These are phyloP conservation scores for Colletotrichum acutatum DNA, from an alignment of 2,329 filamentous ascomycete species.

Conservation along the genomic window DNA sequence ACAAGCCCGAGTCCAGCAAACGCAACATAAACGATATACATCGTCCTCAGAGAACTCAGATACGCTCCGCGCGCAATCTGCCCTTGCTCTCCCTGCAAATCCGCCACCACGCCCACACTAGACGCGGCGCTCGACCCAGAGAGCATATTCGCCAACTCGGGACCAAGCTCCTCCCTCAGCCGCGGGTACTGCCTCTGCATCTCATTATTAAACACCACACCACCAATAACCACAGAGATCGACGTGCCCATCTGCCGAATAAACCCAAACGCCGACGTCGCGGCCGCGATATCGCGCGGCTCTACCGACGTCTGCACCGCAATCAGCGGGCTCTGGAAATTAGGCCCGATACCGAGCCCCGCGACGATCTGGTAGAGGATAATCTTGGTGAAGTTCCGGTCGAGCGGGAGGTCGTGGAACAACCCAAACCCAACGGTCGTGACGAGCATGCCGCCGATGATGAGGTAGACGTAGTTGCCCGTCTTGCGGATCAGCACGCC, in stretches of 20 bases:
- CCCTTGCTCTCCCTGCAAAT: constrained; percentile 58
- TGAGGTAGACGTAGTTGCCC: constrained; percentile 66
- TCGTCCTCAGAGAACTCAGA: constrained; percentile 60
- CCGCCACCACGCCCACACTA: constrained; percentile 67
- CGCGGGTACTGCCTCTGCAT: constrained; percentile 52
- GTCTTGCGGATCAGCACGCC: constrained; percentile 61
- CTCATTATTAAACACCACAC: constrained; percentile 48
- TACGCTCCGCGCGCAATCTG: constrained; percentile 57
- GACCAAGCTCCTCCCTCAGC: constrained; percentile 62
- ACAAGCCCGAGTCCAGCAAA: constrained; percentile 60
- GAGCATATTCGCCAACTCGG: constrained; percentile 60
- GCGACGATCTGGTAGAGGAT: constrained; percentile 67
- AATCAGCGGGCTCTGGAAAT: constrained; percentile 72
- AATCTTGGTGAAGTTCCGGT: constrained; percentile 58
- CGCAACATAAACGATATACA: constrained; percentile 68
- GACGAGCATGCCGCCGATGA: constrained; percentile 63
- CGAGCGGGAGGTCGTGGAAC: constrained; percentile 65
- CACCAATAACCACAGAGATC: constrained; percentile 68
- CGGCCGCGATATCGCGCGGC: constrained; percentile 69
- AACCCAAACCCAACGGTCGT: constrained; percentile 70
- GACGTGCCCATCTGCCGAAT: constrained; percentile 67
- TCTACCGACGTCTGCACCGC: constrained; percentile 72
- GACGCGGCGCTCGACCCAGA: constrained; percentile 71
- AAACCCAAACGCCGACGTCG: constrained; percentile 71
- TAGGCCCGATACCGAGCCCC: constrained; percentile 70